Evolutionary conservation across 345 rosid species (phyloP), one percentile per base, ranked within the genome.

Genomic region (Boechera divaricarpa): DNA sequence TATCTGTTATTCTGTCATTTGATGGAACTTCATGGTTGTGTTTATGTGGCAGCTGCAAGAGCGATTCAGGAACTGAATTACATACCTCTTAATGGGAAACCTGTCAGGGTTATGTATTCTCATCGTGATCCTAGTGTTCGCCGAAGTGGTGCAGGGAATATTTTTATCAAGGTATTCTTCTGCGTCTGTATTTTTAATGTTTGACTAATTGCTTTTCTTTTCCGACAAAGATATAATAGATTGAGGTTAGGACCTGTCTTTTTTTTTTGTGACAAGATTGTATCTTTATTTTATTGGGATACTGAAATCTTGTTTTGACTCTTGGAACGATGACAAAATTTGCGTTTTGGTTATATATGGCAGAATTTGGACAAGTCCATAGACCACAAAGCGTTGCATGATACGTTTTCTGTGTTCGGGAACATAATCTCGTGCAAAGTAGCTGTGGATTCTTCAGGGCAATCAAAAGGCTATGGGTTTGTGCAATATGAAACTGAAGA

Each of bases 391-490:
- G 92, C 94, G 16, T 74, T 94, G 63, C 91, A 90, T 76, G 98
- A 94, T 32, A 94, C 97, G 0, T 92, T 94, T 76, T 87, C 94
- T 29, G 18, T 85, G 48, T 94, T 94, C 5, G 99, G 99, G 52
- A 92, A 75, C 78, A 87, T 95, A 26, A 83, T 95, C 53, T 95
- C 98, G 5, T 92, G 99, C 83, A 92, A 92, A 86, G 92, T 95
- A 31, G 97, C 97, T 56, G 88, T 97, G 31, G 99, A 94, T 70
- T 5, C 83, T 39, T 80, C 87, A 64, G 98, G 98, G 57, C 96
- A 90, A 76, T 94, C 97, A 13, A 94, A 84, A 80, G 98, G 98
- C 74, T 92, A 92, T 82, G 99, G 98, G 6, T 94, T 94, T 85
- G 96, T 94, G 28, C 99, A 94, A 79, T 92, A 83, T 69, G 98